These are phyloP conservation scores for Gossypium lobatum DNA, from an alignment of 441 rosid genomes.

Conservation along the genomic window DNA sequence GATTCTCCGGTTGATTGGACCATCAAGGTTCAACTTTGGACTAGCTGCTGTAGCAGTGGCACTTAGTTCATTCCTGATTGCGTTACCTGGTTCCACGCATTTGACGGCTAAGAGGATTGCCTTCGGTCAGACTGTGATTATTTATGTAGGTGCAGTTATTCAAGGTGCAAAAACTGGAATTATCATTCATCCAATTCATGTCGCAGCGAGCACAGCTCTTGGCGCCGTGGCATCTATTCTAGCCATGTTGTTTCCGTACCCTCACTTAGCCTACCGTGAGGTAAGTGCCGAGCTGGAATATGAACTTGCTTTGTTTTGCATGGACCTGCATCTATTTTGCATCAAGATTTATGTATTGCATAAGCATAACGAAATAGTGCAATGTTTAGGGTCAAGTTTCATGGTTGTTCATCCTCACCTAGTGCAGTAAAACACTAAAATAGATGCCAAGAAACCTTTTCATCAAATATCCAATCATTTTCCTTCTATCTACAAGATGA, in stretches of 20 bases:
- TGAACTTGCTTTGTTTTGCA: slow-evolving; percentile 2
- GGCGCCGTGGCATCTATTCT: slow-evolving; percentile 67
- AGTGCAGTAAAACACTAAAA: neutral
- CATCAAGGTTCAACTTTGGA: slow-evolving; percentile 31
- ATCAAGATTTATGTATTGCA: neutral
- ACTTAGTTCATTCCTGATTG: slow-evolving; percentile 46
- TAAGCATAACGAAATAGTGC: neutral
- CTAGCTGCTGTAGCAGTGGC: slow-evolving; percentile 53
- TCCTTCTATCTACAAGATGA: neutral
- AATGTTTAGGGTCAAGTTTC: neutral
- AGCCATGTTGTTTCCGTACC: slow-evolving; percentile 65
- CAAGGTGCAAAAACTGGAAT: slow-evolving; percentile 35
- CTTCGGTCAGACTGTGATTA: slow-evolving; percentile 71
- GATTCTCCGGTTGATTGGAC: slow-evolving; percentile 39
- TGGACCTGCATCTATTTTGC: neutral
- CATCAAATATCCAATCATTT: neutral
- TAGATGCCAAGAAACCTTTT: neutral
- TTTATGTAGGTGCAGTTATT: slow-evolving; percentile 51
- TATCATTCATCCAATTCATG: slow-evolving; percentile 53
- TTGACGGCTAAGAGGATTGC: slow-evolving; percentile 67
- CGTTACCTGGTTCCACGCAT: slow-evolving; percentile 53
- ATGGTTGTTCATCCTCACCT: neutral
- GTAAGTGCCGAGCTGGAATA: slow-evolving; percentile 22
- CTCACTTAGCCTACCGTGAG: slow-evolving; percentile 56
- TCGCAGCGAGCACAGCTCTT: slow-evolving; percentile 55